phyloP scores from a whole-genome alignment of 805 yeast species.

The Candida mattraensis region DNA sequence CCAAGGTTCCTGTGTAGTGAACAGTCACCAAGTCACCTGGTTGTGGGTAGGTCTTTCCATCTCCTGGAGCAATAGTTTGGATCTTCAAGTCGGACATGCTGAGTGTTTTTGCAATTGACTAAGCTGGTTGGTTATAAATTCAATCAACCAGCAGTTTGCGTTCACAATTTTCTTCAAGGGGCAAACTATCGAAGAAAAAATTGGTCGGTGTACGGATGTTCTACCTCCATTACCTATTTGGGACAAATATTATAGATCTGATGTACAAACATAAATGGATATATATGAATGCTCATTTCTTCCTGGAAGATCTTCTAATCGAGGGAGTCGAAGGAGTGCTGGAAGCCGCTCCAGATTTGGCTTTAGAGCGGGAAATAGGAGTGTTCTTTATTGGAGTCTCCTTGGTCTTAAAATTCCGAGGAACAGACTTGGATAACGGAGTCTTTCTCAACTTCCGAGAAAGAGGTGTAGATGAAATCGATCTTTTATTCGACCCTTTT shows the following conservation, averaged over 20 bases:
- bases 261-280: constrained; percentile 3
- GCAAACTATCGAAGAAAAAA: too few relatives aligned
- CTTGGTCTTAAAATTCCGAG: constrained; percentile 11
- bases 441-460: constrained; percentile 21
- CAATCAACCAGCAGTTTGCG: too few relatives aligned
- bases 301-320: constrained; percentile 22
- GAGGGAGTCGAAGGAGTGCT: constrained; percentile 21
- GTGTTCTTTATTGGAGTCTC: constrained; percentile 17
- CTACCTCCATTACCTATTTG: too few relatives aligned
- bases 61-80: constrained; percentile 51
- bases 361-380: constrained; percentile 10
- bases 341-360: constrained; percentile 9
- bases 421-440: constrained; percentile 15
- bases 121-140: too few relatives aligned
- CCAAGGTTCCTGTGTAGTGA: constrained; percentile 94
- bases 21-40: constrained; percentile 87
- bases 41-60: constrained; percentile 84
- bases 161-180: too few relatives aligned
- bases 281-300: constrained; percentile 12
- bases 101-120: too few relatives aligned
- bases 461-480: constrained; percentile 13
- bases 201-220: too few relatives aligned
- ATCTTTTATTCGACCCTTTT: constrained; percentile 17
- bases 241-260: constrained; percentile 1
- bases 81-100: constrained; percentile 33